Conservation (phyloP, 73 alveolate species). For the Paramecium tetraurelia region DNA sequence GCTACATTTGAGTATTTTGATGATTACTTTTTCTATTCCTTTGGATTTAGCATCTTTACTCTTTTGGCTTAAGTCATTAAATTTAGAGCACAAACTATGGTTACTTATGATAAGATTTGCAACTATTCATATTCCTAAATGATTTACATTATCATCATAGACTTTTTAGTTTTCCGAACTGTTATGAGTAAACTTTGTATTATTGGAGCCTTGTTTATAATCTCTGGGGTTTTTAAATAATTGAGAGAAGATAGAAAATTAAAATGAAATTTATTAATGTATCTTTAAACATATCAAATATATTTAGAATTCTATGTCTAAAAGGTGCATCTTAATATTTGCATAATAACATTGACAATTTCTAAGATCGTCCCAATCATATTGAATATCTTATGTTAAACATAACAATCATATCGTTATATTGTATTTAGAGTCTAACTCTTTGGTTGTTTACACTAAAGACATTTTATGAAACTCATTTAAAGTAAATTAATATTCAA, state of each 20-base stretch:
- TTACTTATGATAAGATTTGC: neutral
- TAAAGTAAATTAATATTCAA: too few species aligned
- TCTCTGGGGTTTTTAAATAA: neutral
- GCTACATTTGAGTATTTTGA: neutral
- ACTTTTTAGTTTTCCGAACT: neutral
- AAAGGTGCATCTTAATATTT: too few species aligned
- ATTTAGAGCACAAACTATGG: slow-evolving; percentile 7
- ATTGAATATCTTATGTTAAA: too few species aligned
- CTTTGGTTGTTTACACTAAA: too few species aligned
- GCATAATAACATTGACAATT: too few species aligned
- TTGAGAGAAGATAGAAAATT: neutral
- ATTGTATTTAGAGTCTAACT: too few species aligned
- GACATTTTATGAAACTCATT: too few species aligned
- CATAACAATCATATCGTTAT: too few species aligned
- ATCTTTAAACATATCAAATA: neutral
- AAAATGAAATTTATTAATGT: neutral
- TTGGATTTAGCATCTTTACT: neutral
- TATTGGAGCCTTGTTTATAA: neutral
- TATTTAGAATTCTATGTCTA: too few species aligned
- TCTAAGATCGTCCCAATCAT: too few species aligned
- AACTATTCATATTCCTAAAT: neutral
- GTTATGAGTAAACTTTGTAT: neutral
- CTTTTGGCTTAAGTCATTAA: neutral
- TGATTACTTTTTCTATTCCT: neutral
- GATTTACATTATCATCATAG: neutral